These are phyloP conservation scores for Rhynchospora breviuscula DNA, from an alignment of 176 grass and related monocot genomes.

Conservation along the genomic window DNA sequence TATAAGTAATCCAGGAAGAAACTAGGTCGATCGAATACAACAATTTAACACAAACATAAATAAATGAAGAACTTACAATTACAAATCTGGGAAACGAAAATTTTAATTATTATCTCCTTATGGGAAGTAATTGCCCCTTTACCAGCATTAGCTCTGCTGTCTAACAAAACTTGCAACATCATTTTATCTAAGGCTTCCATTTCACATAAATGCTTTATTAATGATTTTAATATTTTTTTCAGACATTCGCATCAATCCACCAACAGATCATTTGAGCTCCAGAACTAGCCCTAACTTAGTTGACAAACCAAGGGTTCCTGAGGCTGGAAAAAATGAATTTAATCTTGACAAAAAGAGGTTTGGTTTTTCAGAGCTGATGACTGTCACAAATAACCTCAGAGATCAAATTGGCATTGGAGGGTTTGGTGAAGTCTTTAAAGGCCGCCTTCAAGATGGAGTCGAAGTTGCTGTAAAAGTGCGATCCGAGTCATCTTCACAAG, in stretches of 20 bases:
- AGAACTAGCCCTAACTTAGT: not conserved
- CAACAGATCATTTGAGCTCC: not conserved
- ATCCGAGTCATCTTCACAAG: conserved; percentile 35
- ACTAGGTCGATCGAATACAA: no score
- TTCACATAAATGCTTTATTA: no score
- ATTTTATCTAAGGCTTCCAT: no score
- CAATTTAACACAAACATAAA: no score
- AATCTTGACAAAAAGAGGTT: conserved; percentile 35
- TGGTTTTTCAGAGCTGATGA: conserved; percentile 30
- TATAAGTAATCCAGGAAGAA: no score
- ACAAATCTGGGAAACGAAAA: no score
- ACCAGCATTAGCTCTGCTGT: no score
- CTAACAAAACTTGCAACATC: no score
- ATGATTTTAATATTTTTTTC: not conserved
- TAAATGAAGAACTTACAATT: no score
- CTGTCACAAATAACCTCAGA: conserved; percentile 32
- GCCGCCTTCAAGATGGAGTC: conserved; percentile 33
- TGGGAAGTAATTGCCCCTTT: no score
- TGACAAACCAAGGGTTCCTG: not conserved
- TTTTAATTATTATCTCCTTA: no score
- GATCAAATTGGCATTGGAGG: conserved; percentile 32
- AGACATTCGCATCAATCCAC: not conserved
- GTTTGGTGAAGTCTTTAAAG: conserved; percentile 50
- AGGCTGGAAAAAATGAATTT: not conserved
- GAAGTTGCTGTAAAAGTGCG: conserved; percentile 43